A percentile compares a stretch with the other conserved stretches of the same genome.
These are phyloP conservation scores for Ceratobasidium sp. DNA, from an alignment of 1,284 basidiomycete species.

Conservation along the genomic window DNA sequence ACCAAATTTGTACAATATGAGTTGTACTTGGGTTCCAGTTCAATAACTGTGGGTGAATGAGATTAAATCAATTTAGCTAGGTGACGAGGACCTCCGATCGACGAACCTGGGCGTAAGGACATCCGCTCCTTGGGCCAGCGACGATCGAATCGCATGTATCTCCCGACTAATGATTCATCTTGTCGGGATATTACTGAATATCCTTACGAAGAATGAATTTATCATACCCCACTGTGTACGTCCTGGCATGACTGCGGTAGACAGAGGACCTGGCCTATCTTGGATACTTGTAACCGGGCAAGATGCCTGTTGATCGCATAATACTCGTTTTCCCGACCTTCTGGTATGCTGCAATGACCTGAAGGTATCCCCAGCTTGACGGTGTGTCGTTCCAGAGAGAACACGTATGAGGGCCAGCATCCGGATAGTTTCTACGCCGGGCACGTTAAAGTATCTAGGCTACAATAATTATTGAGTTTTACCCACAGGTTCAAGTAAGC, in stretches of 20 bases:
- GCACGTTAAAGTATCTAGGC: neutral
- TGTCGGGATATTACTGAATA: neutral
- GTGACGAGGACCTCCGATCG: too few species aligned
- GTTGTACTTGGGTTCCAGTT: neutral
- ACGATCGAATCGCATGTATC: conserved; percentile 8
- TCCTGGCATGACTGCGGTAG: neutral
- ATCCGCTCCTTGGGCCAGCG: neutral
- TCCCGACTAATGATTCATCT: too few species aligned
- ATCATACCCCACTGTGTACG: neutral
- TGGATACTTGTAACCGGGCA: neutral
- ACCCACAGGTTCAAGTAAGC: neutral
- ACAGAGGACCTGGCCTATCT: neutral
- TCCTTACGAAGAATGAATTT: neutral
- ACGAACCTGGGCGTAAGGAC: conserved; percentile 5
- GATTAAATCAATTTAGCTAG: neutral
- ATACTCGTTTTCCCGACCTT: neutral
- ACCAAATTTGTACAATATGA: neutral
- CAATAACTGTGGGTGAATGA: neutral
- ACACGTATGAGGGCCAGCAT: neutral
- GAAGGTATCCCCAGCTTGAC: conserved; percentile 8
- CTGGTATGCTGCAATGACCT: neutral
- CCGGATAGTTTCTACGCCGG: neutral
- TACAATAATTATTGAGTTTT: neutral
- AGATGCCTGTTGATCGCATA: conserved; percentile 4
- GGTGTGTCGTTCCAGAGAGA: conserved; percentile 8